Evolutionary conservation across 345 rosid species (phyloP).

Genomic region (Citrus sp.): DNA sequence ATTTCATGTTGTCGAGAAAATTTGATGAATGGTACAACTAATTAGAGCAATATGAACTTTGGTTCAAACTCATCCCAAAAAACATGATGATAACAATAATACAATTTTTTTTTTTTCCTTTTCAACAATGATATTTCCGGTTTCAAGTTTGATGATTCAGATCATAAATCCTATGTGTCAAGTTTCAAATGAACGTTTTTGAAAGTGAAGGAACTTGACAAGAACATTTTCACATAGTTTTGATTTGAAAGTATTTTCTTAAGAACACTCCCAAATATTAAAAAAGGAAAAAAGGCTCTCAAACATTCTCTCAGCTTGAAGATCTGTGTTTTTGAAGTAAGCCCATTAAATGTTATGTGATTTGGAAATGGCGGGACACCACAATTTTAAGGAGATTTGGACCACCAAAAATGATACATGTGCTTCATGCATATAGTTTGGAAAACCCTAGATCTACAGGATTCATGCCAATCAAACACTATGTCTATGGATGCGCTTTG

Average conservation of each 20-base stretch:
- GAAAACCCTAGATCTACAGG: constrained; percentile 15
- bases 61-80: too few species aligned
- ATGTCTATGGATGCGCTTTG: constrained; percentile 10
- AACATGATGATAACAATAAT: too few species aligned
- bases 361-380: background rate
- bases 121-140: too few species aligned
- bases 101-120: too few species aligned
- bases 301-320: background rate
- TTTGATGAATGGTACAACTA: background rate
- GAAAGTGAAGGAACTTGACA: background rate
- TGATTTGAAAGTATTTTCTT: background rate
- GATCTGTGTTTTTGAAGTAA: background rate
- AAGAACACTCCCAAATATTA: background rate
- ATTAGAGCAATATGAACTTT: background rate
- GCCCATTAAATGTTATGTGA: background rate
- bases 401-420: constrained; percentile 1
- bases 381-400: background rate
- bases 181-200: background rate
- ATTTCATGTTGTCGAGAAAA: background rate
- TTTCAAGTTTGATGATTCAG: background rate
- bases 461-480: constrained; percentile 4
- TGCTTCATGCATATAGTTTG: background rate
- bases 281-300: background rate
- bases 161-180: too few species aligned
- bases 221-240: background rate